A percentile compares a stretch with the other conserved stretches of the same genome.
Conservation (phyloP, 164 flowering plant species). For the Piper longum region DNA sequence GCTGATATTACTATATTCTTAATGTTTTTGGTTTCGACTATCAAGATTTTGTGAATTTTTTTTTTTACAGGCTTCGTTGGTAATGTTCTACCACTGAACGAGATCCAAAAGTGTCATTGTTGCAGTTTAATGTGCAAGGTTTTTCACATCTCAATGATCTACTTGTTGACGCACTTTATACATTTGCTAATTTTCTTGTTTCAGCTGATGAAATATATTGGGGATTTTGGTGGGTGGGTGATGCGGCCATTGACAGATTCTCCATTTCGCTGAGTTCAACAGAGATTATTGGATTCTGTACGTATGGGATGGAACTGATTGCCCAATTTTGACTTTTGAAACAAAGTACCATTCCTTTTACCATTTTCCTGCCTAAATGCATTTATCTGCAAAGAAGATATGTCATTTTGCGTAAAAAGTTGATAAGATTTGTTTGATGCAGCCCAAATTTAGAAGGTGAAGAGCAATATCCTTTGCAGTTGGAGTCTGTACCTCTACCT, state of each 20-base stretch:
- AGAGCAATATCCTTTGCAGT: constrained; percentile 37
- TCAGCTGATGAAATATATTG: background rate
- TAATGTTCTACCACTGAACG: background rate
- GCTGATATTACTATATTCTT: background rate
- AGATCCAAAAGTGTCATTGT: background rate
- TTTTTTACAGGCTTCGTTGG: background rate
- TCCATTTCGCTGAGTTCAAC: background rate
- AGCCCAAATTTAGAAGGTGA: constrained; percentile 48
- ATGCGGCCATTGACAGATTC: constrained; percentile 1
- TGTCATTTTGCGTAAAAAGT: background rate
- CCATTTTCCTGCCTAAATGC: background rate
- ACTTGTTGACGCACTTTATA: background rate
- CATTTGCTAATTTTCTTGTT: too few relatives aligned
- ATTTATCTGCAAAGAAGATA: background rate
- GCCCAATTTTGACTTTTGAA: background rate
- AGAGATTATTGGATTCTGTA: background rate
- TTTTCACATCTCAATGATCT: background rate
- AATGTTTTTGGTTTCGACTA: background rate
- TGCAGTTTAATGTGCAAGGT: constrained; percentile 1
- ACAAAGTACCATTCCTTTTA: background rate
- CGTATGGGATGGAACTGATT: constrained; percentile 3
- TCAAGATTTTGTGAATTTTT: background rate
- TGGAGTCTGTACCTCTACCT: constrained; percentile 36
- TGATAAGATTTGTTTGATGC: constrained; percentile 3
- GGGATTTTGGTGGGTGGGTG: background rate